A percentile compares a stretch with the other conserved stretches of the same genome.
Evolutionary conservation across 106 monocot genomes (phyloP).

Genomic region (Hemerocallis citrina): DNA sequence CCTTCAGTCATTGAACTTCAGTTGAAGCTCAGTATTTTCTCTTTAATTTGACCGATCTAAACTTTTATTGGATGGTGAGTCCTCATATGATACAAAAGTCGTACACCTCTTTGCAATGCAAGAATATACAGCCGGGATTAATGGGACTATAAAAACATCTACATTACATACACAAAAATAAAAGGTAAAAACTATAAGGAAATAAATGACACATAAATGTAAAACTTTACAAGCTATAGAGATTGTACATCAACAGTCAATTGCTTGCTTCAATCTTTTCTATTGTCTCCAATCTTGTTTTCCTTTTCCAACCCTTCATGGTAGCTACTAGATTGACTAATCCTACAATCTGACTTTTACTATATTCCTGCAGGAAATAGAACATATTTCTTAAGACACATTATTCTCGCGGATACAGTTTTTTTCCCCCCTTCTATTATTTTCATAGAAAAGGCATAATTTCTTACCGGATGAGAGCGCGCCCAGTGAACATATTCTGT

Average conservation of each 20-base stretch:
- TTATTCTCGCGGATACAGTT: background rate
- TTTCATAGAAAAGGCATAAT: background rate
- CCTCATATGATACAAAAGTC: background rate
- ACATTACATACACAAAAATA: slow-evolving; percentile 14
- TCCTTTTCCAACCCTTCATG: slow-evolving; percentile 92
- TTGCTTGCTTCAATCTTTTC: slow-evolving; percentile 75
- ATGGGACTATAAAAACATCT: slow-evolving; percentile 12
- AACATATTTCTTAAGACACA: background rate
- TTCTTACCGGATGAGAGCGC: slow-evolving; percentile 71
- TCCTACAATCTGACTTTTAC: slow-evolving; percentile 64
- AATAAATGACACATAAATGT: slow-evolving; percentile 6
- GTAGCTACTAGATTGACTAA: slow-evolving; percentile 81
- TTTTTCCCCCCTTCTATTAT: too few relatives aligned
- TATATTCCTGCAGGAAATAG: slow-evolving; percentile 59
- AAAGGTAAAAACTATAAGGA: background rate
- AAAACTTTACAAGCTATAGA: slow-evolving; percentile 21
- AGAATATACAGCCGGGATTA: slow-evolving; percentile 16
- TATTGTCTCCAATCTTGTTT: slow-evolving; percentile 76
- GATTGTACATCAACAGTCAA: slow-evolving; percentile 7
- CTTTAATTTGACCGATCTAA: background rate
- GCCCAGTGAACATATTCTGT: slow-evolving; percentile 99
- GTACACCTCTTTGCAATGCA: slow-evolving; percentile 4
- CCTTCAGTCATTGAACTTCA: too few relatives aligned
- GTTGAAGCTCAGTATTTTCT: background rate
- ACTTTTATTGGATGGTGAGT: background rate